Base-by-base conservation (phyloP, 2,329 filamentous ascomycete species). In the Alternaria triticimaculans region DNA sequence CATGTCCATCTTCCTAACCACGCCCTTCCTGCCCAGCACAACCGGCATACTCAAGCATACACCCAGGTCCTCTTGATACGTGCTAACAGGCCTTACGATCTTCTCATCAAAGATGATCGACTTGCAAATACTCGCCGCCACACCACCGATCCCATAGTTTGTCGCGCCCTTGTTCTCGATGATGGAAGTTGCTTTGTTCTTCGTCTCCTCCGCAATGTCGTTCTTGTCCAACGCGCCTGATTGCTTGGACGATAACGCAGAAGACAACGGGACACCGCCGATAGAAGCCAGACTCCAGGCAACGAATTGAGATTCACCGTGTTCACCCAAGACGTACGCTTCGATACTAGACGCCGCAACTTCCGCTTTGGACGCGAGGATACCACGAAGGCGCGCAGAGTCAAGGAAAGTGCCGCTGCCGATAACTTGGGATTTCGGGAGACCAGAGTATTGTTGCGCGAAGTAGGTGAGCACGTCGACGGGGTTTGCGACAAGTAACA, bases 401-500 rank as follows among this genome's bases (percentile, higher is more conserved):
- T 72, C 70, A 48, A 72, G 70, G 30, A 72, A 70, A 1, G 70
- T 72, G 30, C 70, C 28, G 0, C 12, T 14, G 12, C 70, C 70
- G 21, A 72, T 51, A 30, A 72, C 67, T 15, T 71, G 69, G 4
- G 55, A 15, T n/a, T 64, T 61, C 0, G 70, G 69, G 0, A 72
- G 62, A 1, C 25, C 18, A 6, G 67, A 62, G 59, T 60, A 72
- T 6, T 67, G 25, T 21, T 70, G 70, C 0, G 70, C 70, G 15
- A 71, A 72, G 49, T 66, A 67, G 26, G 70, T 72, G 3, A 72
- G 63, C 0, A 70, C 63, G 15, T 72, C 70, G 37, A 72, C 70
- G n/a, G 70, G 70, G 55, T 72, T 72, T 26, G 70, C 69, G 15
- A 72, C 70, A 8, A 72, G 58, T 7, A 72, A 55, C 1, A 72